Percentiles rank a stretch among this genome's conserved stretches.
Conservation (phyloP, 2,329 filamentous ascomycete species). For the Pseudogymnoascus sp. region DNA sequence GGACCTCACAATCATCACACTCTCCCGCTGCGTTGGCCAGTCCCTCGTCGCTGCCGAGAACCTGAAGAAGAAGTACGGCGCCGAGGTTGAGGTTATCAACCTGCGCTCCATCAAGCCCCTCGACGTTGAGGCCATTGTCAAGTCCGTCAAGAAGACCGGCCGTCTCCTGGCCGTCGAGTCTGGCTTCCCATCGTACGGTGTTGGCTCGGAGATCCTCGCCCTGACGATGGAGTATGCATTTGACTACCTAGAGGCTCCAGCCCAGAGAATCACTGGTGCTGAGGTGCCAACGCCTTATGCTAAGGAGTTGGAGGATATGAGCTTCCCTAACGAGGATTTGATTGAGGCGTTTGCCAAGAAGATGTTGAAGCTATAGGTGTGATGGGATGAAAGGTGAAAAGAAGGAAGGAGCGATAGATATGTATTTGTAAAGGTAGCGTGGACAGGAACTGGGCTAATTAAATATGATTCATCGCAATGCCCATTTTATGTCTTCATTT, state of each 20-base stretch:
- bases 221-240: constrained; percentile 96
- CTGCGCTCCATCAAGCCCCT: constrained; percentile 95
- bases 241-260: constrained; percentile 92
- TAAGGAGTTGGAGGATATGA: constrained; percentile 85
- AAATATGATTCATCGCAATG: constrained; percentile 5
- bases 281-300: constrained; percentile 97
- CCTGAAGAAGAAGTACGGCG: constrained; percentile 92
- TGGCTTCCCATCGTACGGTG: constrained; percentile 91
- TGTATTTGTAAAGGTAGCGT: constrained; percentile 8
- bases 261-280: constrained; percentile 87
- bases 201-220: constrained; percentile 86
- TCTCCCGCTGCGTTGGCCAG: constrained; percentile 93
- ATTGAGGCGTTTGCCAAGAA: constrained; percentile 87
- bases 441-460: constrained; percentile 7
- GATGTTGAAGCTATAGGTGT: constrained; percentile 65
- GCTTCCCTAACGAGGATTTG: constrained; percentile 81
- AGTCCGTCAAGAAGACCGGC: constrained; percentile 98
- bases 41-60: constrained; percentile 79
- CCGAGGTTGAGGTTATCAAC: constrained; percentile 96
- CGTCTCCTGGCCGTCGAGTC: constrained; percentile 88
- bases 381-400: neutral
- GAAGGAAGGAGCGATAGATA: neutral
- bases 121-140: constrained; percentile 89
- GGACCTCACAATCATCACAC: constrained; percentile 89
- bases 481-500: neutral